phyloP scores from a whole-genome alignment of 1,284 basidiomycete species.

The Neonothopanus nambi region DNA sequence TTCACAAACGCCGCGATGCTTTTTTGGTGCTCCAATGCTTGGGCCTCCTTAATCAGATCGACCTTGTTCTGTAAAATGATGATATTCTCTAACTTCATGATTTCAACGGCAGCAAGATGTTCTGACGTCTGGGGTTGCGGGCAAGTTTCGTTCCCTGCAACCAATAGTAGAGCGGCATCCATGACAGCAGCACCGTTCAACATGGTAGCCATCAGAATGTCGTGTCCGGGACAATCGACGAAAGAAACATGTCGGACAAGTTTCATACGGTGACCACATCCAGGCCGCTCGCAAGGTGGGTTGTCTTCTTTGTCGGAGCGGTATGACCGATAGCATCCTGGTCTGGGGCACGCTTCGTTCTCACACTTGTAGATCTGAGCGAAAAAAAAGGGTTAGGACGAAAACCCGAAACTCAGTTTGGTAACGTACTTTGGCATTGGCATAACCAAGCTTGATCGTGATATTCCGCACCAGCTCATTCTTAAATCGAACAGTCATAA shows the following conservation, averaged over 20 bases:
- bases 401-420: conserved; percentile 14
- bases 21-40: conserved; percentile 91
- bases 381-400: conserved; percentile 15
- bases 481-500: conserved; percentile 98
- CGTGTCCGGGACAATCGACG: conserved; percentile 94
- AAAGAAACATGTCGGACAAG: conserved; percentile 95
- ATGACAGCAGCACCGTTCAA: conserved; percentile 99
- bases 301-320: conserved; percentile 92
- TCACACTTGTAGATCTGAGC: conserved; percentile 95
- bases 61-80: conserved; percentile 99
- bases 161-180: conserved; percentile 95
- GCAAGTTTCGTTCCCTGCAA: conserved; percentile 98
- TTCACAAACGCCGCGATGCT: conserved; percentile 93
- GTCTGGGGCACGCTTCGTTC: conserved; percentile 89
- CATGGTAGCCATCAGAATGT: conserved; percentile 99
- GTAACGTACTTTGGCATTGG: conserved; percentile 88
- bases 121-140: conserved; percentile 99
- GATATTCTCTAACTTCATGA: conserved; percentile 98
- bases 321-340: conserved; percentile 93
- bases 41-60: conserved; percentile 90
- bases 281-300: conserved; percentile 91
- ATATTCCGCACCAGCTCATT: conserved; percentile 98
- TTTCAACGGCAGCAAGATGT: conserved; percentile 97
- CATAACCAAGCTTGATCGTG: conserved; percentile 98
- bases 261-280: conserved; percentile 89